phyloP scores from a whole-genome alignment of 768 basidiomycete genomes.

The Lactarius pseudohatsudake region DNA sequence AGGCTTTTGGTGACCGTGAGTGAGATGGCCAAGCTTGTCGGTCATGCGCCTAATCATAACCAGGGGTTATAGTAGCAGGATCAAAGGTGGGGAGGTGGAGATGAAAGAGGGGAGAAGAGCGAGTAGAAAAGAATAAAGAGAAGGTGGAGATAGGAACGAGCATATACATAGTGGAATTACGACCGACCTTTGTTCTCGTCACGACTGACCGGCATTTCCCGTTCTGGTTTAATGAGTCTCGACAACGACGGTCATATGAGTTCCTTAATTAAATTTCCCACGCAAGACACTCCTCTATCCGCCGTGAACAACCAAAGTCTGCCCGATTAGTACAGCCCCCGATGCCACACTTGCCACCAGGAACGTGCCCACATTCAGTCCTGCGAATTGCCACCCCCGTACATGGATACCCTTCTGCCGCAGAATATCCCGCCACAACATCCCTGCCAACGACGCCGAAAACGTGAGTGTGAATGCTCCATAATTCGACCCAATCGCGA shows the following conservation, averaged over 20 bases:
- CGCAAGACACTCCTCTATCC: not conserved
- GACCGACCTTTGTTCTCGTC: conserved; percentile 4
- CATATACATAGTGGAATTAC: not conserved
- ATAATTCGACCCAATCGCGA: conserved; percentile 86
- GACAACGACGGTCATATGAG: conserved; percentile 8
- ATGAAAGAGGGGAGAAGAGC: not conserved
- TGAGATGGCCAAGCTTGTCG: conserved; percentile 35
- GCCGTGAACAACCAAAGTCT: conserved; percentile 47
- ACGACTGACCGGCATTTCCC: conserved; percentile 16
- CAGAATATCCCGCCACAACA: conserved; percentile 80
- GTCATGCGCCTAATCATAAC: conserved; percentile 38
- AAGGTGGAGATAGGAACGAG: conserved; percentile 9
- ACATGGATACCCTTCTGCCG: conserved; percentile 69
- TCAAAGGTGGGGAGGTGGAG: not conserved
- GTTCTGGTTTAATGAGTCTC: conserved; percentile 23
- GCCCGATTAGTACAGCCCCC: conserved; percentile 68
- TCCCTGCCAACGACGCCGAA: conserved; percentile 82
- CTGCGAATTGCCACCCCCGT: conserved; percentile 60
- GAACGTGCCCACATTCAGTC: conserved; percentile 70
- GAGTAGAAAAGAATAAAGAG: conserved; percentile 3
- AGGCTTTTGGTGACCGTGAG: conserved; percentile 30
- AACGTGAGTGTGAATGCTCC: conserved; percentile 91
- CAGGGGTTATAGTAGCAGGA: not conserved
- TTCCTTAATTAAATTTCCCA: not conserved
- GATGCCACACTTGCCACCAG: conserved; percentile 67